Conservation (phyloP, 208 protist genomes). For the Lotmaria passim region DNA sequence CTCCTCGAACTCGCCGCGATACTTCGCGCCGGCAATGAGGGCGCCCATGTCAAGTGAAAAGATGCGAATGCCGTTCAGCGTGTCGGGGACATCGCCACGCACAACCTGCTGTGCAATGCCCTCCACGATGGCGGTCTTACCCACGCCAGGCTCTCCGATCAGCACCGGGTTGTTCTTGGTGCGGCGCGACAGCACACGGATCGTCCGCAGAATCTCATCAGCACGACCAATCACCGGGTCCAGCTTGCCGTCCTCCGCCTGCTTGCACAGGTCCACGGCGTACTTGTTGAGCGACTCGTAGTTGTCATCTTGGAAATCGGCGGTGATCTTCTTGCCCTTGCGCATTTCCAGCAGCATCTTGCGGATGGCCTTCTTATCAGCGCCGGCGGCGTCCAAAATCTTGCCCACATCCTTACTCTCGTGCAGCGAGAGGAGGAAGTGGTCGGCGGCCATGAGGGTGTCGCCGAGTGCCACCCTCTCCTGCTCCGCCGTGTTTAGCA, state of each 20-base stretch:
- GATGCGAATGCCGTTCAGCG: constrained; percentile 82
- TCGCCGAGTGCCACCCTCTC: constrained; percentile 73
- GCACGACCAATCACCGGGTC: constrained; percentile 99
- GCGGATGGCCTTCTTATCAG: constrained; percentile 60
- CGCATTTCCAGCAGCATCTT: constrained; percentile 77
- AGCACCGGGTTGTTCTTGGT: constrained; percentile 99
- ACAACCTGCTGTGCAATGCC: constrained; percentile 94
- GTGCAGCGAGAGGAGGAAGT: constrained; percentile 80
- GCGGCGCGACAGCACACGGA: constrained; percentile 96
- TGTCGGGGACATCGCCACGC: constrained; percentile 92
- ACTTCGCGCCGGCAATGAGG: constrained; percentile 99
- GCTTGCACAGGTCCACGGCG: constrained; percentile 94
- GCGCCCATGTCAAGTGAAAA: constrained; percentile 98
- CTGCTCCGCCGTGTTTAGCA: constrained; percentile 86
- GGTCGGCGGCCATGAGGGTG: constrained; percentile 76
- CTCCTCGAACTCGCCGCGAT: constrained; percentile 99
- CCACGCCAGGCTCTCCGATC: constrained; percentile 97
- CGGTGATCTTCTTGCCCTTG: constrained; percentile 85
- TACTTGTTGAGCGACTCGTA: constrained; percentile 97
- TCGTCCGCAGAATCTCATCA: constrained; percentile 98
- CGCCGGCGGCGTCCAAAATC: constrained; percentile 74
- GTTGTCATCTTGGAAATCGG: constrained; percentile 81
- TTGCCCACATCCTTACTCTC: constrained; percentile 58
- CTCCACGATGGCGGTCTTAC: constrained; percentile 95
- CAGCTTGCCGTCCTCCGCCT: constrained; percentile 94